phyloP scores from a whole-genome alignment of 1,284 basidiomycete species.

The Leccinum angustisporum region DNA sequence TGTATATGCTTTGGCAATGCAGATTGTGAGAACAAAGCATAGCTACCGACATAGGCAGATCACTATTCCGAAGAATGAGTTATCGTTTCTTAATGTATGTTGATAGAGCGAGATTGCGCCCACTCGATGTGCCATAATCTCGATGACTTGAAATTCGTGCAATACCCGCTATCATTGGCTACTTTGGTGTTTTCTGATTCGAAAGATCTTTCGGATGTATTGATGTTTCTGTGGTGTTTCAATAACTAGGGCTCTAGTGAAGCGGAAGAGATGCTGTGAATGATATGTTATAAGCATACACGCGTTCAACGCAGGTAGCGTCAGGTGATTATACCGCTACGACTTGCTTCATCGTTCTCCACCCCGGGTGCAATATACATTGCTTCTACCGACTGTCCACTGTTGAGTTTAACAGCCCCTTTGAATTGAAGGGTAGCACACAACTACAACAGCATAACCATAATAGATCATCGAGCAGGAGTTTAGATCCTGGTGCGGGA shows the following conservation, averaged over 20 bases:
- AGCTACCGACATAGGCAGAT: background rate
- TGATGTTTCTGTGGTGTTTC: background rate
- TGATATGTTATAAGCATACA: slow-evolving; percentile 7
- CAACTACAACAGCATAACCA: background rate
- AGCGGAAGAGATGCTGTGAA: slow-evolving; percentile 1
- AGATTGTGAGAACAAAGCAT: background rate
- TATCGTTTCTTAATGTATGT: slow-evolving; percentile 7
- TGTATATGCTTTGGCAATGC: background rate
- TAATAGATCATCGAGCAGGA: slow-evolving; percentile 6
- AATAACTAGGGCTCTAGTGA: background rate
- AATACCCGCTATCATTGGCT: background rate
- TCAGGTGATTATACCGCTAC: slow-evolving; percentile 3
- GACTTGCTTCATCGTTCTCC: slow-evolving; percentile 3
- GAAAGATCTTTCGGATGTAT: slow-evolving; percentile 12
- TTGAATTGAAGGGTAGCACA: background rate
- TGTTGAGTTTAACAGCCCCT: background rate
- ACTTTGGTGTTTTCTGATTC: background rate
- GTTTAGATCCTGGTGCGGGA: background rate
- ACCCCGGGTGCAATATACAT: background rate
- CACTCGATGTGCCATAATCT: slow-evolving; percentile 10
- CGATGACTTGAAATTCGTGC: slow-evolving; percentile 4
- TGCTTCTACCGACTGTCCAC: background rate
- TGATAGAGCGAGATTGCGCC: slow-evolving; percentile 14
- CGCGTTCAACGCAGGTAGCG: background rate
- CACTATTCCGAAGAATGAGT: slow-evolving; percentile 1